Base-by-base conservation (phyloP, 768 basidiomycete genomes). In the Serendipita sp. region DNA sequence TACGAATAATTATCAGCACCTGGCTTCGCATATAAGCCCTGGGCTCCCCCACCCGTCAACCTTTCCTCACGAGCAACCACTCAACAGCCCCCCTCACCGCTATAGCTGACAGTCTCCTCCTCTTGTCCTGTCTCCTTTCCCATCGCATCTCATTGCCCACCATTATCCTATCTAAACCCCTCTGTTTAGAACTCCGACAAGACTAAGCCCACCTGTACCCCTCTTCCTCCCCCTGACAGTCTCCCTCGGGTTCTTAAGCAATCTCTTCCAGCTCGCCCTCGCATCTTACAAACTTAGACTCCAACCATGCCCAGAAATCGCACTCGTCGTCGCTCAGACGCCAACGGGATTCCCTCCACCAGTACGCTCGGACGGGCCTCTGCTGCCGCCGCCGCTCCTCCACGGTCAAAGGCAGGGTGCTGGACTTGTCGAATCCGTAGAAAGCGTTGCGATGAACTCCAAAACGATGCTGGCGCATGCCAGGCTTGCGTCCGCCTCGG, bases 361-460 rank as follows among this genome's bases (percentile, higher is more conserved):
- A 40, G 40, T 13, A 13, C 40, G 6, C 40, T 40, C 40, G 40
- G 40, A 6, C 40, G 27, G 16, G 13, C 55, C 8, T 60, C 55
- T 3, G 8, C 11, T 29, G 4, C 55, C 29, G 11, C 33, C 27
- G 27, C 55, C 36, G 55, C 55, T 27, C 55, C 55, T 36, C 55
- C 55, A 33, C 27, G 55, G 8, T 60, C 55, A 16, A 60, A 60
- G 36, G 27, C 50, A 62, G 88, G 89, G 67, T 91, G 89, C 73
- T 91, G 89, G 76, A 91, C 88, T 63, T 91, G 88, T 76, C 81
- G 88, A 70, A 88, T 91, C 44, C 81, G 89, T 68, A 80, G 88
- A 69, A 90, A 91, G 86, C 87, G 88, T 60, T 91, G 88, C 74
- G 88, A 91, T 71, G 88, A 91, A 70, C 79, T 81, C 68, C 80